Base-by-base conservation (phyloP, 1,139 yeast genomes). In the Blastobotrys malaysiensis region DNA sequence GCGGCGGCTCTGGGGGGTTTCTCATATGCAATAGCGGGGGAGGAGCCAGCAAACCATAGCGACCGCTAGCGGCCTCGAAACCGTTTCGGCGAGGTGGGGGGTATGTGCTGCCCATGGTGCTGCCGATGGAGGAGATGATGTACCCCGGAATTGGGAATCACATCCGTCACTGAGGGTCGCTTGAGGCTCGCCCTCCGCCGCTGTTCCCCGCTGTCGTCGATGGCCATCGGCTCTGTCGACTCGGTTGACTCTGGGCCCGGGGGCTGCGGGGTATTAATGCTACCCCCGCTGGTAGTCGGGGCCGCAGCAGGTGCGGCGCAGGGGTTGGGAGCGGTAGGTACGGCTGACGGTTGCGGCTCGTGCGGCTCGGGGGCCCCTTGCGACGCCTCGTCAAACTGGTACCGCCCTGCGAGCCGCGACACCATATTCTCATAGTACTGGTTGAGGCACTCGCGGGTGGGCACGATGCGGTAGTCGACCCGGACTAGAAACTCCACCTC, bases 401-500 rank as follows among this genome's bases (percentile, higher is more conserved):
- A 65, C 13, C 51, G 51, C 11, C 58, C 59, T 27, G 54, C 59
- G 56, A 65, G 55, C 20, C 70, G 55, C 47, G 53, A 47, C 21
- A 67, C 69, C 70, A 68, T 66, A 19, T 68, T 55, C 51, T 61
- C 65, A 56, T 71, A 74, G 61, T 73, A 73, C 51, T 70, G 68
- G 48, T 65, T 61, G 79, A 74, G 64, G 18, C 67, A 57, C 49
- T 67, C 65, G 3, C 55, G 65, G 11, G 63, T 75, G 0, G 90
- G 90, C 5, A 85, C 77, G 11, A 85, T 82, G 56, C 86, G 76
- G 82, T 95, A 93, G 59, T 84, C 84, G 11, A 93, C 93, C 59
- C 93, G 75, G 50, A 81, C 81, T 53, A 93, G 77, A 65, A 93
- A 90, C 70, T 93, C 98, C 54, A 87, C 83, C 67, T 93, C 99